Percentiles rank a stretch among this genome's conserved stretches.
These are phyloP conservation scores for Herpetospermum pedunculosum DNA, from an alignment of 306 rosid species.

Conservation along the genomic window DNA sequence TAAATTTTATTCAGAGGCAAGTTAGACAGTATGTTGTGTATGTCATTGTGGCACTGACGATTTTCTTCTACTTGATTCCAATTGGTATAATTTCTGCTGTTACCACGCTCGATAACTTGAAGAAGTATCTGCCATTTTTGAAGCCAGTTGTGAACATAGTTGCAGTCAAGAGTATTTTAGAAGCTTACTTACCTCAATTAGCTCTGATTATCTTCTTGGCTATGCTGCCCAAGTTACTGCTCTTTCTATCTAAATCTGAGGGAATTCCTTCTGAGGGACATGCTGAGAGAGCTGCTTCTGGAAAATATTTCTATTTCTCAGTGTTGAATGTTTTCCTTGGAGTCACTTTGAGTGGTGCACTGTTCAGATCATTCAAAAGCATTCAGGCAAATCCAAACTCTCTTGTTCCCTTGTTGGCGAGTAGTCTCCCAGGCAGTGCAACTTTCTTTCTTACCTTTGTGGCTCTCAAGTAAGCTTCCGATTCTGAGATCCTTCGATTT, in stretches of 20 bases:
- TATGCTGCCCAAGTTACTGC: slow-evolving; percentile 65
- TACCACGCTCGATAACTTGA: slow-evolving; percentile 57
- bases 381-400: slow-evolving; percentile 31
- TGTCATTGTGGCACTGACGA: slow-evolving; percentile 45
- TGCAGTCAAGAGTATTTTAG: slow-evolving; percentile 50
- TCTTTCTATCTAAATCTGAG: slow-evolving; percentile 61
- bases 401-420: slow-evolving; percentile 32
- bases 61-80: slow-evolving; percentile 76
- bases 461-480: slow-evolving; percentile 69
- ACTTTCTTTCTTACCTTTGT: slow-evolving; percentile 80
- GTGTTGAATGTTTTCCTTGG: slow-evolving; percentile 83
- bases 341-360: slow-evolving; percentile 64
- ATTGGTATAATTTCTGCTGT: slow-evolving; percentile 55
- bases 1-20: slow-evolving; percentile 45
- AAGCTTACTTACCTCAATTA: slow-evolving; percentile 88
- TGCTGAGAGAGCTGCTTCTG: slow-evolving; percentile 73
- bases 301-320: slow-evolving; percentile 74
- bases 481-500: not conserved
- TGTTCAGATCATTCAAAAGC: slow-evolving; percentile 46
- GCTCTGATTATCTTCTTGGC: slow-evolving; percentile 74
- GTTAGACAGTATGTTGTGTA: slow-evolving; percentile 57
- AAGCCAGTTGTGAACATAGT: slow-evolving; percentile 29
- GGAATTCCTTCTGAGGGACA: slow-evolving; percentile 81
- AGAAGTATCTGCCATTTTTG: slow-evolving; percentile 63
- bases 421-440: slow-evolving; percentile 64